Percentiles rank a stretch among this genome's conserved stretches.
Conservation (phyloP, 805 yeast genomes). For the Pichia insulana region DNA sequence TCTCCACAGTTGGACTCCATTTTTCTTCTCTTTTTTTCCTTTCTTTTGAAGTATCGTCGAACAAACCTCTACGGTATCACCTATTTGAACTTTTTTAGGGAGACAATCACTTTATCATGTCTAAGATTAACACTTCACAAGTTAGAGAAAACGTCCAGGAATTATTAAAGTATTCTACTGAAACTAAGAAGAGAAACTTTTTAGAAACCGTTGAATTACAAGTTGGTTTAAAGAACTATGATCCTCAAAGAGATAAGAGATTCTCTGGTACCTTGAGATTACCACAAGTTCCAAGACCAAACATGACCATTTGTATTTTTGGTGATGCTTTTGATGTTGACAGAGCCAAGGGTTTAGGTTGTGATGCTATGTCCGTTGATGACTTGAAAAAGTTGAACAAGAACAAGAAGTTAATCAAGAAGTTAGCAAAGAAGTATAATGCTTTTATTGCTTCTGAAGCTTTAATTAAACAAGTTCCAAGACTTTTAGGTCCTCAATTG, state of each 20-base stretch:
- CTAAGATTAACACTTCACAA: slow-evolving; percentile 84
- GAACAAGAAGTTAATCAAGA: slow-evolving; percentile 99
- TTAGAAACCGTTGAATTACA: slow-evolving; percentile 99
- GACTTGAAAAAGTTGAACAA: slow-evolving; percentile 99
- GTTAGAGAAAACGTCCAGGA: slow-evolving; percentile 96
- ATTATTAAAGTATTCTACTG: slow-evolving; percentile 81
- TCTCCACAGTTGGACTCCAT: background rate
- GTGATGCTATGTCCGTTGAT: slow-evolving; percentile 99
- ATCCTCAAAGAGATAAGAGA: slow-evolving; percentile 99
- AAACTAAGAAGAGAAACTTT: slow-evolving; percentile 99
- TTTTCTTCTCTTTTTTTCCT: background rate
- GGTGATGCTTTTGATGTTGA: slow-evolving; percentile 99
- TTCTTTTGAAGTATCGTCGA: slow-evolving; percentile 36
- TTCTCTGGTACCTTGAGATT: slow-evolving; percentile 99
- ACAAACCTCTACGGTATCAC: slow-evolving; percentile 34
- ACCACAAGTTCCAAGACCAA: slow-evolving; percentile 99
- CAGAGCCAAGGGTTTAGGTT: slow-evolving; percentile 99
- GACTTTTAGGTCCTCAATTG: slow-evolving; percentile 99
- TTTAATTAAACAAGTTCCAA: slow-evolving; percentile 99
- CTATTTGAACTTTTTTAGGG: slow-evolving; percentile 49
- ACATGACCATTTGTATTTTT: slow-evolving; percentile 99
- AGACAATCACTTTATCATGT: slow-evolving; percentile 61
- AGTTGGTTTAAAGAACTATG: slow-evolving; percentile 99
- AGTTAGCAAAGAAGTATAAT: slow-evolving; percentile 99
- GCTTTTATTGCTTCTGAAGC: slow-evolving; percentile 99